Conservation (phyloP, 164 flowering plant species). For the Dillenia suffruticosa region DNA sequence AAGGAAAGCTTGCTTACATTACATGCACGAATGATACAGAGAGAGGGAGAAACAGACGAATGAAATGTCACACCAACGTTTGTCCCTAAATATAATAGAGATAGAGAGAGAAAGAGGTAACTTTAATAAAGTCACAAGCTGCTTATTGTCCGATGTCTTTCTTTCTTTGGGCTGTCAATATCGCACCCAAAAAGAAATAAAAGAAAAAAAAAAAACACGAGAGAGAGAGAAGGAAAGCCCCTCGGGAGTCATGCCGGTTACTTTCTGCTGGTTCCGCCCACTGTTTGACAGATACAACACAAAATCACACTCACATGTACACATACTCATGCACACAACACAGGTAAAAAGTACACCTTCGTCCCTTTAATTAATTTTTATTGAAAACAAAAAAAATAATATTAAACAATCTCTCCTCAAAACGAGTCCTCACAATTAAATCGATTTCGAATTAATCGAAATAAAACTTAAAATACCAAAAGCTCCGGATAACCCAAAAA, state of each 20-base stretch:
- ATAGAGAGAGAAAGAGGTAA: neutral
- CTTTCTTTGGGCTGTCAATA: constrained; percentile 7
- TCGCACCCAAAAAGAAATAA: neutral
- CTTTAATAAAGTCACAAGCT: neutral
- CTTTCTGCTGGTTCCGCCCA: constrained; percentile 2
- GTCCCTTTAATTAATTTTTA: too few relatives aligned
- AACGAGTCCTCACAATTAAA: neutral
- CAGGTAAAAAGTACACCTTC: too few relatives aligned
- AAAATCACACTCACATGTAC: too few relatives aligned
- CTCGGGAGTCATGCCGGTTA: constrained; percentile 28
- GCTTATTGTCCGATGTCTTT: neutral
- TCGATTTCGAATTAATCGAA: too few relatives aligned
- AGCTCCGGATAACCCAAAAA: too few relatives aligned
- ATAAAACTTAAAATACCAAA: too few relatives aligned
- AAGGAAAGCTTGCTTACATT: constrained; percentile 7
- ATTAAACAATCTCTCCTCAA: too few relatives aligned
- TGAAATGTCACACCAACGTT: constrained; percentile 18
- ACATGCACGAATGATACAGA: neutral
- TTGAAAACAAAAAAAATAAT: too few relatives aligned
- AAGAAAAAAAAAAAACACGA: neutral
- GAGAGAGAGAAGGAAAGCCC: constrained; percentile 1
- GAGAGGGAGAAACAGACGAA: neutral
- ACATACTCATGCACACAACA: too few relatives aligned
- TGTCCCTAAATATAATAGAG: constrained; percentile 15
- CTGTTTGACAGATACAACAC: constrained; percentile 14